These are phyloP conservation scores for Termitomyces sp. DNA, from an alignment of 768 basidiomycete genomes.

Conservation along the genomic window DNA sequence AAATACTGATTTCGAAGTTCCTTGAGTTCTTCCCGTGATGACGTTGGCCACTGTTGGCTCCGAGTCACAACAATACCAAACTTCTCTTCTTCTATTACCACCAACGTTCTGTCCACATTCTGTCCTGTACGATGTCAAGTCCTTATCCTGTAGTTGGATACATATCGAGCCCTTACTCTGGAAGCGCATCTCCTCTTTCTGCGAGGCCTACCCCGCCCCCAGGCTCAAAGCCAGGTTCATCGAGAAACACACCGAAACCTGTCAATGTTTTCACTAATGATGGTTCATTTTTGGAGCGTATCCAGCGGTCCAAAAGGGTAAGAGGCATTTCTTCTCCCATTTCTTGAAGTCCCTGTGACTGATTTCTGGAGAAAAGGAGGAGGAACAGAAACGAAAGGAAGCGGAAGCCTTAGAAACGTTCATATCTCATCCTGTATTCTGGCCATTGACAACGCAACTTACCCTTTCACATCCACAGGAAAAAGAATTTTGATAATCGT, in stretches of 20 bases:
- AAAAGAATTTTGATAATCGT: conserved; percentile 53
- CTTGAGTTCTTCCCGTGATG: not conserved
- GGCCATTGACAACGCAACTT: not conserved
- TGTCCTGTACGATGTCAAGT: conserved; percentile 10
- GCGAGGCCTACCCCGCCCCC: conserved; percentile 6
- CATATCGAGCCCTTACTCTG: conserved; percentile 8
- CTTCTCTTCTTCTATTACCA: not conserved
- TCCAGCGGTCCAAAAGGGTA: conserved; percentile 52
- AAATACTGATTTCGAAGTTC: not conserved
- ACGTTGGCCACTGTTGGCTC: not conserved
- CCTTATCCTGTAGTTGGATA: not conserved
- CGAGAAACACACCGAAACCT: conserved; percentile 36
- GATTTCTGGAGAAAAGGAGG: conserved; percentile 33
- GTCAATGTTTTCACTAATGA: conserved; percentile 64
- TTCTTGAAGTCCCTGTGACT: not conserved
- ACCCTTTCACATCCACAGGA: conserved; percentile 30
- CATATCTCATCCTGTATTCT: conserved; percentile 7
- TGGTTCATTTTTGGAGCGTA: conserved; percentile 62
- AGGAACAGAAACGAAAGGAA: conserved; percentile 51
- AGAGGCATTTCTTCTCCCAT: not conserved
- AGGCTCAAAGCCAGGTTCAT: conserved; percentile 10
- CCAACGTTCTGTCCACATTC: not conserved
- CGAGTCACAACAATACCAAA: conserved; percentile 2
- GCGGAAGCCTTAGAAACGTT: conserved; percentile 49
- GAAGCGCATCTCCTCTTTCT: conserved; percentile 10